Conservation (phyloP, 805 yeast genomes). For the Cyberlindnera japonica region DNA sequence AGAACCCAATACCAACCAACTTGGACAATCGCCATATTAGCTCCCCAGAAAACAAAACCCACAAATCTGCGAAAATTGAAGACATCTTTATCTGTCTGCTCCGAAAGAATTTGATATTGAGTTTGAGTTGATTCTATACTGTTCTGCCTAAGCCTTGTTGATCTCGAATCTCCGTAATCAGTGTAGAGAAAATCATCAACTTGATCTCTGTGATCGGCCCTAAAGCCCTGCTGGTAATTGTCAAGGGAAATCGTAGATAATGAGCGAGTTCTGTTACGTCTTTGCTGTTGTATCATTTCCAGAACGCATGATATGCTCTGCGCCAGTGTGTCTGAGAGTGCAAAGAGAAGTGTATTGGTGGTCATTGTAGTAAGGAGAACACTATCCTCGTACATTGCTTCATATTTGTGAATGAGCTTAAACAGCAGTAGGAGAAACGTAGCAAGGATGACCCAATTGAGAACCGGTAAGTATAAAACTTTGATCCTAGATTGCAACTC, state of each 20-base stretch:
- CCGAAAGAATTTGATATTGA: conserved; percentile 31
- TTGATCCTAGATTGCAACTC: conserved; percentile 29
- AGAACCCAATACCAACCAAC: conserved; percentile 85
- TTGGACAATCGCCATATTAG: conserved; percentile 75
- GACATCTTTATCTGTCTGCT: conserved; percentile 27
- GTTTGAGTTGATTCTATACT: conserved; percentile 17
- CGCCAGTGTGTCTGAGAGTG: conserved; percentile 89
- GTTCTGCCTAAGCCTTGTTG: conserved; percentile 28
- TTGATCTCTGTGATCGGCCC: conserved; percentile 10
- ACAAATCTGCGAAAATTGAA: conserved; percentile 70
- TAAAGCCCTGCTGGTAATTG: conserved; percentile 8
- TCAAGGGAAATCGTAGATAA: conserved; percentile 19
- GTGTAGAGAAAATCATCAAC: conserved; percentile 26
- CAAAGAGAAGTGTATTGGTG: conserved; percentile 77
- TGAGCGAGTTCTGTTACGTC: not conserved
- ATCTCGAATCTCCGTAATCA: conserved; percentile 31
- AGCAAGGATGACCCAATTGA: conserved; percentile 51
- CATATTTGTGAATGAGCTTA: conserved; percentile 55
- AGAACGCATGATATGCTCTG: conserved; percentile 42
- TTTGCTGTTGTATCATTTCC: conserved; percentile 11
- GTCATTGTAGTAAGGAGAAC: conserved; percentile 75
- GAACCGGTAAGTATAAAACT: conserved; percentile 47
- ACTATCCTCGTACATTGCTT: conserved; percentile 54
- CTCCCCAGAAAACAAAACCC: conserved; percentile 87
- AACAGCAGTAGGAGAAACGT: conserved; percentile 47